Base-by-base conservation (phyloP, 2,329 filamentous ascomycete species). In the Pestalotiopsis fici region DNA sequence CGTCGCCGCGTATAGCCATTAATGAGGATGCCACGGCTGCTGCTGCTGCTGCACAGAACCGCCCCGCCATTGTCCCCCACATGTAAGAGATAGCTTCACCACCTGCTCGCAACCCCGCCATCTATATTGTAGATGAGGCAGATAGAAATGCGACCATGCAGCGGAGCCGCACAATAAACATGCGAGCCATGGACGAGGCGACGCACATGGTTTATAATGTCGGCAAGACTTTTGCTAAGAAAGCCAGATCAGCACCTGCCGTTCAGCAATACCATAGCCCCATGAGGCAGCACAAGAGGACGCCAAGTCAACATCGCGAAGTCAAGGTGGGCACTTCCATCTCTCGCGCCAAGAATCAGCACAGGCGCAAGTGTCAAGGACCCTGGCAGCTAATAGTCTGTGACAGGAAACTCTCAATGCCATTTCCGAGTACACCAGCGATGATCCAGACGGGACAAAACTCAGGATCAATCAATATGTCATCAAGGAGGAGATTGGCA, bases 401-500 rank as follows among this genome's bases (percentile, higher is more conserved):
- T 28, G 31, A 43, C 73, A 95, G 92, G 95, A 97, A 89, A 98
- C 95, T 3, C 88, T 97, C 74, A 91, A 98, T 84, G 95, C 95
- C 65, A 90, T 90, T 68, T 95, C 94, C 35, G 90, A 96, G 77
- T 97, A 97, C 79, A 91, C 88, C 69, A 96, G 91, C 74, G 95
- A 94, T 78, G 91, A 95, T 73, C 86, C 91, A 72, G 94, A 97
- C 75, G 94, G 94, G 63, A 90, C 92, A 2, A 90, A 97, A 76
- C 93, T 97, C 76, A 88, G 90, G 67, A 95, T 98, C 82, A 98
- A 98, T 78, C 95, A 98, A 81, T 99, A 98, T 79, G 86, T 92
- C 67, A 96, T 99, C 76, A 91, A 92, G 78, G 92, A 97, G 78
- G 95, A 98, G 83, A 98, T 99, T 74, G 96, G 96, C n/a, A 87